Percentiles rank a stretch among this genome's conserved stretches.
Evolutionary conservation across 306 rosid genomes (phyloP).

Genomic region (Pachyrhizus erosus): DNA sequence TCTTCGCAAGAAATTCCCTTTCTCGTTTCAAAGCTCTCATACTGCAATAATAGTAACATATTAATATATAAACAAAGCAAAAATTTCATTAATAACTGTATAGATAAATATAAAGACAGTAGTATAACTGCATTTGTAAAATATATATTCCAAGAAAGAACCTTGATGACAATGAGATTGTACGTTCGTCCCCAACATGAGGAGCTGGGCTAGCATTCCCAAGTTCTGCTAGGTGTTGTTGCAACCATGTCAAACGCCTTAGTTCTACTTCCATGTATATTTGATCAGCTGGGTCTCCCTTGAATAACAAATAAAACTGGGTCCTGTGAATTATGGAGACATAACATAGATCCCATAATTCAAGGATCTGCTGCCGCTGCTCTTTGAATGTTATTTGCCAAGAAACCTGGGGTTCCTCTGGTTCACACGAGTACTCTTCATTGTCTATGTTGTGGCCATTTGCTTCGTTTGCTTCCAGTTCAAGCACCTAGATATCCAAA

Average conservation of each 20-base stretch:
- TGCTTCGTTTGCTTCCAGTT: constrained; percentile 97
- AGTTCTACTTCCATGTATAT: constrained; percentile 97
- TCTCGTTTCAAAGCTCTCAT: constrained; percentile 81
- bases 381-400: constrained; percentile 88
- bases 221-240: constrained; percentile 83
- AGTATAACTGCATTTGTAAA: neutral
- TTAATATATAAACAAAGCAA: constrained; percentile 22
- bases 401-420: constrained; percentile 67
- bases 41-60: constrained; percentile 77
- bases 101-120: neutral
- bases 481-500: constrained; percentile 73
- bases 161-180: constrained; percentile 94
- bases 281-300: constrained; percentile 94
- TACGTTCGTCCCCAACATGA: constrained; percentile 78
- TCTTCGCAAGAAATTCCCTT: constrained; percentile 95
- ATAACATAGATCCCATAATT: constrained; percentile 88
- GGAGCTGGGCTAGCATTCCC: constrained; percentile 98
- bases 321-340: constrained; percentile 97
- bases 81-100: neutral
- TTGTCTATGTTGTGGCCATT: constrained; percentile 78
- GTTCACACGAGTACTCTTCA: constrained; percentile 64
- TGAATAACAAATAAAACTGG: constrained; percentile 92
- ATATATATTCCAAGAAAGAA: constrained; percentile 2
- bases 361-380: constrained; percentile 85
- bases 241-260: constrained; percentile 94